Percentiles rank a stretch among this genome's conserved stretches.
phyloP scores from a whole-genome alignment of 257 asterid species.

The Mitragyna speciosa region DNA sequence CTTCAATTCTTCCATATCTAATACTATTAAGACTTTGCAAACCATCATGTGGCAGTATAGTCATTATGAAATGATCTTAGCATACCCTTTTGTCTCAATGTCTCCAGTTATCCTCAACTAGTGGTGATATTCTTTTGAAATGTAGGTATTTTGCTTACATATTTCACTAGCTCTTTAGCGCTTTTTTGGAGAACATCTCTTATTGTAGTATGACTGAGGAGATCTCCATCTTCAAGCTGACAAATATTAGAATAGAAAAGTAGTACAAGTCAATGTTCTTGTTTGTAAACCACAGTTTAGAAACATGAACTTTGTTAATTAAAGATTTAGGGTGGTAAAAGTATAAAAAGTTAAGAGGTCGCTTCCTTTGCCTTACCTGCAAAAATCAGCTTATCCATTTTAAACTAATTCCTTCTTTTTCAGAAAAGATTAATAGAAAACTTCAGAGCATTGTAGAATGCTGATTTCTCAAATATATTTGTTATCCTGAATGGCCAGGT shows the following conservation, averaged over 20 bases:
- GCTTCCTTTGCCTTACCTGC: background rate
- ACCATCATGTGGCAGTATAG: background rate
- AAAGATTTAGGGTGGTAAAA: background rate
- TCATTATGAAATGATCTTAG: background rate
- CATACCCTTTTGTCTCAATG: background rate
- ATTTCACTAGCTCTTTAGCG: background rate
- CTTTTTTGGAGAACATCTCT: background rate
- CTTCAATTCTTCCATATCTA: background rate
- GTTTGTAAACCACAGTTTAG: background rate
- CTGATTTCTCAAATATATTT: background rate
- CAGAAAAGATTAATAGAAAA: background rate
- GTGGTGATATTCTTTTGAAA: background rate
- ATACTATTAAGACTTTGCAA: background rate
- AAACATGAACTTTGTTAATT: background rate
- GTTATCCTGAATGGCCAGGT: constrained; percentile 3
- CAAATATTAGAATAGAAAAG: background rate
- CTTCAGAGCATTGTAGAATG: background rate
- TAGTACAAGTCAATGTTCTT: background rate
- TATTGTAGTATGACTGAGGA: background rate
- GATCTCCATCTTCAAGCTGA: background rate
- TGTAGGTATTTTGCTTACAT: background rate
- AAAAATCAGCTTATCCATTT: background rate
- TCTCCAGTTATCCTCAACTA: background rate
- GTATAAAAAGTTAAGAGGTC: background rate
- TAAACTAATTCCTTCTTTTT: background rate